phyloP scores from a whole-genome alignment of 805 yeast genomes.

The Diddensiella santjacobensis region DNA sequence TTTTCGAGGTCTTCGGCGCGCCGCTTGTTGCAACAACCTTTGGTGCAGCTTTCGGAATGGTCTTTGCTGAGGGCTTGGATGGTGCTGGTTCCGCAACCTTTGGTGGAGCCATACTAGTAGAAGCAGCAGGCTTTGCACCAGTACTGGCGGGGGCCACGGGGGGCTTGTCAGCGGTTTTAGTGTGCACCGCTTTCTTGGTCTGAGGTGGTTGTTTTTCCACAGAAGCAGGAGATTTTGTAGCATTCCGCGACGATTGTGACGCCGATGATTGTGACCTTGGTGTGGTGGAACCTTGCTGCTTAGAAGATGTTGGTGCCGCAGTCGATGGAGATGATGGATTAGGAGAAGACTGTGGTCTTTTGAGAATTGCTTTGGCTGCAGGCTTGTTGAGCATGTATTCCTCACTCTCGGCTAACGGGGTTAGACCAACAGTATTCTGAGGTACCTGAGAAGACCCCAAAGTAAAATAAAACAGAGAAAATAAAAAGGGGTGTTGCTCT shows the following conservation, averaged over 20 bases:
- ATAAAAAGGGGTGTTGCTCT: constrained; percentile 2
- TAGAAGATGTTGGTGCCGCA: background rate
- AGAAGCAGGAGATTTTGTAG: background rate
- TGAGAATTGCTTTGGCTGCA: background rate
- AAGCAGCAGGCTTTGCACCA: background rate
- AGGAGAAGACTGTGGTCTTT: background rate
- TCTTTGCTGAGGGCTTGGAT: background rate
- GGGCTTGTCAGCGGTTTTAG: background rate
- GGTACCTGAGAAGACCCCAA: constrained; percentile 7
- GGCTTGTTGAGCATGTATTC: background rate
- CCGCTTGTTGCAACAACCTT: background rate
- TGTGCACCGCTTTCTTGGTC: background rate
- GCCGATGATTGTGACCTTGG: background rate
- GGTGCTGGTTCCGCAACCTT: background rate
- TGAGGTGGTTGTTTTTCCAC: background rate
- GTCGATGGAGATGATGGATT: background rate
- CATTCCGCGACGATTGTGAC: background rate
- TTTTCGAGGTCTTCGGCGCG: background rate
- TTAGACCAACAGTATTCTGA: background rate
- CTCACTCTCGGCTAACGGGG: background rate
- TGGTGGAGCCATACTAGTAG: background rate
- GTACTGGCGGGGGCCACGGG: background rate
- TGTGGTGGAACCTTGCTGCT: background rate
- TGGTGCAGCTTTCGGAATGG: background rate
- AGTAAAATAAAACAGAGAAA: constrained; percentile 3